Base-by-base conservation (phyloP, 345 rosid genomes). In the Sapria himalayana region DNA sequence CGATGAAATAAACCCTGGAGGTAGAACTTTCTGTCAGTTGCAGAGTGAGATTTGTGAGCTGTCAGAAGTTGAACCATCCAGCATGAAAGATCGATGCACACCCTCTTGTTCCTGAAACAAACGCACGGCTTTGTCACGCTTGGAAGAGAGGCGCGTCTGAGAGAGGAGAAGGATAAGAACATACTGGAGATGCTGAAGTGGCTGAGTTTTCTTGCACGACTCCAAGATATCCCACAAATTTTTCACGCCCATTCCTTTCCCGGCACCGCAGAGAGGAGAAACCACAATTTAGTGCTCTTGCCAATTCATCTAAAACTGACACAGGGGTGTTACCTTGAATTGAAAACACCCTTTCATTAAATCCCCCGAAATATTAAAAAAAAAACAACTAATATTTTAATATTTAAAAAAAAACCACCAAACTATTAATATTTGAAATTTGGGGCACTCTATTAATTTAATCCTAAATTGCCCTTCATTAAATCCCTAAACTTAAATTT, bases 21-120 rank as follows among this genome's bases (percentile, higher is more conserved):
- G 49, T 73, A 77, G 9, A 71, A 62, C 61, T 67, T 84, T 3
- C 66, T 72, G 37, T 46, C 67, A 4, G 57, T 47, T 41, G 84
- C 59, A 41, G 67, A 57, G 54, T 65, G 71, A 10, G 86, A 69
- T 52, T 63, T 52, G 54, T 67, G 76, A 9, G 73, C 95, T 22
- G 41, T 72, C 31, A 76, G 79, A 32, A 84, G 74, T 49, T 77
- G 93, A 24, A 89, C 95, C 52, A 84, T 66, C 95, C 95, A 89
- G 48, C 99, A 84, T 2, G 95, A 89, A 1, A 89, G 92, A 73
- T 89, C 99, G 25, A 89, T 45, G 55, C 93, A 84, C 24, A 79
- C 49, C 49, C 78, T 74, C 60, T 84, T 79, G 85, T 89, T 79
- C 64, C 94, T 82, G n/a, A 34, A 18, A 22, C 20, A 37, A 33